Conservation (phyloP, 768 basidiomycete species). For the Lactarius akahatsu region DNA sequence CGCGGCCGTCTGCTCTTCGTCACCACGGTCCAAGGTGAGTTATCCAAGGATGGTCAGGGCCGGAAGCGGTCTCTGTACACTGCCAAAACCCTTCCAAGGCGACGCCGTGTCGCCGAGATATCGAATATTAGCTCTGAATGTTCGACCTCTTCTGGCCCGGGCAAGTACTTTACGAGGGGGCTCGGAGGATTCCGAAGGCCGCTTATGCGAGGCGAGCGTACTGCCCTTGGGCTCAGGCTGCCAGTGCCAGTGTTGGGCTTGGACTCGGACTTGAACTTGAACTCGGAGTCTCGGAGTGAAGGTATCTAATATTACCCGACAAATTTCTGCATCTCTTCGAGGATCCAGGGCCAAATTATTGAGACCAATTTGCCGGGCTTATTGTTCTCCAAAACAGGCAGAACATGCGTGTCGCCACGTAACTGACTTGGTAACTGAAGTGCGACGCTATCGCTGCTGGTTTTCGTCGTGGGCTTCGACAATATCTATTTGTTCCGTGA, state of each 20-base stretch:
- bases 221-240: too few species aligned
- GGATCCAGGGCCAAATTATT: neutral
- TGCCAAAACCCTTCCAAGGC: neutral
- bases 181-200: neutral
- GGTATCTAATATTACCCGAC: neutral
- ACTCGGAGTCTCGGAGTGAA: neutral
- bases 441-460: neutral
- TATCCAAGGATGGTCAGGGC: neutral
- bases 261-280: neutral
- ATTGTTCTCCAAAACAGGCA: conserved; percentile 20
- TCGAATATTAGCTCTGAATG: neutral
- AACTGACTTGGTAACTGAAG: neutral
- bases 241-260: too few species aligned
- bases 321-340: neutral
- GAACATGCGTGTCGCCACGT: neutral
- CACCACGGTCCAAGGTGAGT: neutral
- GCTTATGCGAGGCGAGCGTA: too few species aligned
- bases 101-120: neutral
- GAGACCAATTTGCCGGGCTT: neutral
- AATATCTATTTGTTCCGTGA: neutral
- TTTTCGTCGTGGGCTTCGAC: neutral
- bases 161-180: neutral
- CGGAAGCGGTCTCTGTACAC: neutral
- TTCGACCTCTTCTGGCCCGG: neutral
- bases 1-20: neutral